Base-by-base conservation (phyloP, 345 rosid genomes). In the Linum lewisii region DNA sequence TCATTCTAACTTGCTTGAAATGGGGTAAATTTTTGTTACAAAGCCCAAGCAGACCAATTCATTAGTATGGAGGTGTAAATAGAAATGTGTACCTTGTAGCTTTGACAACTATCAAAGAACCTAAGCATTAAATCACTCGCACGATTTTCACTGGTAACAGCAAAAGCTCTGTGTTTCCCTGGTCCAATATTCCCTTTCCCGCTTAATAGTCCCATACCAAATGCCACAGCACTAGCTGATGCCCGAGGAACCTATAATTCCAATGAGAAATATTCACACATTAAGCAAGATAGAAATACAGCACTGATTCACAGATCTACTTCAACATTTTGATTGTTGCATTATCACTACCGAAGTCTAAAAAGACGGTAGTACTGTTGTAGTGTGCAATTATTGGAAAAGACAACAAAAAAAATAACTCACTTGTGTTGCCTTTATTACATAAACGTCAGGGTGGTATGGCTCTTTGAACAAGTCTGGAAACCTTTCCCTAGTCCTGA, bases 191-290 rank as follows among this genome's bases (percentile, higher is more conserved):
- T 69, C 69, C 97, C 99, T 72, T 65, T 90, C 67, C 66, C 90
- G 6, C 79, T 81, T 60, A 93, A 84, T n/a, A 90, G 78, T 26
- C 99, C 97, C 85, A 90, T 82, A 65, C 99, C 99, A 80, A 89
- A 93, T 11, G 99, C 97, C 70, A 93, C 92, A 53, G 97, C 97
- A 78, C 97, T 87, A 21, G 99, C 91, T 63, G 99, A 84, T 51
- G 97, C 94, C 61, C 92, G 80, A 66, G 95, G 95, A 77, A 93
- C 76, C 99, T 93, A 71, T 57, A 58, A 53, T 52, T 49, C 34
- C 59, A 53, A 25, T 34, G n/a, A 21, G 50, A 22, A 14, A 44
- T 23, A 16, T 6, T 8, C n/a, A 22, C 26, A 24, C 54, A 60
- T 29, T 49, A 7, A 61, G 10, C 54, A 9, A 50, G 44, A 44